Evolutionary conservation across 2,329 filamentous ascomycete genomes (phyloP).

Genomic region (Colletotrichum gloeosporioides): DNA sequence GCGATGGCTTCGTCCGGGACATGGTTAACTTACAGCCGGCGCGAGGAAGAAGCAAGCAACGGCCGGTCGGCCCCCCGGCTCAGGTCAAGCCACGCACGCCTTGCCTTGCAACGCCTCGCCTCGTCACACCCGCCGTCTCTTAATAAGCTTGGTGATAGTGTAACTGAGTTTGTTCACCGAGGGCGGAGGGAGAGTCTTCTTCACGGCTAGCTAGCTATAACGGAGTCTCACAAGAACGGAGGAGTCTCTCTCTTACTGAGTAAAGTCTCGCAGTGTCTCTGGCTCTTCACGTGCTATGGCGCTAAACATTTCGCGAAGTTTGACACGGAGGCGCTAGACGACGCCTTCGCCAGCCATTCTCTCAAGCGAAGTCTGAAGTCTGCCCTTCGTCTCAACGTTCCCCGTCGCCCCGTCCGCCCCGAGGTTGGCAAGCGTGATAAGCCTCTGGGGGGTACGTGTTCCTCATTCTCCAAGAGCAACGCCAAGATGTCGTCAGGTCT

Average conservation of each 20-base stretch:
- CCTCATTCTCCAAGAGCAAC: neutral
- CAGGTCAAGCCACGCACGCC: slow-evolving; percentile 1
- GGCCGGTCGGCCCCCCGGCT: neutral
- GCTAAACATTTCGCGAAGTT: slow-evolving; percentile 7
- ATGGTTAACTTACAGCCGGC: neutral
- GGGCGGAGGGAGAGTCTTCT: neutral
- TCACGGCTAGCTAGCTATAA: neutral
- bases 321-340: slow-evolving; percentile 18
- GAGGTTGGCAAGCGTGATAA: slow-evolving; percentile 3
- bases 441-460: neutral
- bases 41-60: slow-evolving; percentile 16
- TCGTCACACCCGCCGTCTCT: neutral
- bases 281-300: slow-evolving; percentile 5
- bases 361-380: slow-evolving; percentile 15
- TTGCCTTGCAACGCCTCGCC: neutral
- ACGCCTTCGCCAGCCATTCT: slow-evolving; percentile 14
- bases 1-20: slow-evolving; percentile 2
- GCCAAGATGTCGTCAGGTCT: slow-evolving; percentile 10
- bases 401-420: neutral
- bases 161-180: neutral
- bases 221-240: neutral
- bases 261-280: neutral
- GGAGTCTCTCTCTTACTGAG: neutral
- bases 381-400: slow-evolving; percentile 17
- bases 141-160: neutral